phyloP scores from a whole-genome alignment of 805 yeast genomes.

The Yamadazyma philogaea region DNA sequence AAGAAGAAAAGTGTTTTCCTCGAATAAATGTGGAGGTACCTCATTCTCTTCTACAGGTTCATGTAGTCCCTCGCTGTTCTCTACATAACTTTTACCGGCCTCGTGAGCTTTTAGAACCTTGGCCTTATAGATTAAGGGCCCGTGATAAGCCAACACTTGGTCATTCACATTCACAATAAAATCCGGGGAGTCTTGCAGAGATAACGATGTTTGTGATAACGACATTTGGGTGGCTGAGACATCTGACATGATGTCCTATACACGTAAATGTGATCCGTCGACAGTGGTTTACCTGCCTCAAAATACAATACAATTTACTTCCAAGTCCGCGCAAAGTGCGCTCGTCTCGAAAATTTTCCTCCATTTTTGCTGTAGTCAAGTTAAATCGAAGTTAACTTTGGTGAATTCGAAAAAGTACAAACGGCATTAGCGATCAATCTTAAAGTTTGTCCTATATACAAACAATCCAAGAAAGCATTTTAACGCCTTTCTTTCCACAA shows the following conservation, averaged over 20 bases:
- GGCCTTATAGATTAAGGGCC: conserved; percentile 87
- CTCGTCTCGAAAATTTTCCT: conserved; percentile 4
- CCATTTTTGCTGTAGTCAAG: conserved; percentile 2
- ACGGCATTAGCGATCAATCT: background rate
- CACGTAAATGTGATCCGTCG: background rate
- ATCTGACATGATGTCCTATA: conserved; percentile 4
- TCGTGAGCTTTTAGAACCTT: conserved; percentile 65
- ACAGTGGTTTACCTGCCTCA: conserved; percentile 1
- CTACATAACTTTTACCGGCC: conserved; percentile 43
- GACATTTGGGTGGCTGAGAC: background rate
- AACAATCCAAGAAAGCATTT: background rate
- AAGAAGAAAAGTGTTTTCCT: conserved; percentile 52
- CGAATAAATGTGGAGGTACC: conserved; percentile 24
- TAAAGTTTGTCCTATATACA: background rate
- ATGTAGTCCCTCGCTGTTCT: conserved; percentile 38
- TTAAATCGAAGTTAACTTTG: background rate
- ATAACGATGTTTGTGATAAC: background rate
- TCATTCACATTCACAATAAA: conserved; percentile 19
- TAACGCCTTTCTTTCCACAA: background rate
- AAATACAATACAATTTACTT: conserved; percentile 9
- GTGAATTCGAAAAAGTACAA: background rate
- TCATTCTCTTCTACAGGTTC: conserved; percentile 29
- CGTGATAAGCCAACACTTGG: conserved; percentile 73
- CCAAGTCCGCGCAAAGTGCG: background rate
- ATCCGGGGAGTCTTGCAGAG: conserved; percentile 1